phyloP scores from a whole-genome alignment of 164 flowering plant genomes.

The Berberis vulgaris region DNA sequence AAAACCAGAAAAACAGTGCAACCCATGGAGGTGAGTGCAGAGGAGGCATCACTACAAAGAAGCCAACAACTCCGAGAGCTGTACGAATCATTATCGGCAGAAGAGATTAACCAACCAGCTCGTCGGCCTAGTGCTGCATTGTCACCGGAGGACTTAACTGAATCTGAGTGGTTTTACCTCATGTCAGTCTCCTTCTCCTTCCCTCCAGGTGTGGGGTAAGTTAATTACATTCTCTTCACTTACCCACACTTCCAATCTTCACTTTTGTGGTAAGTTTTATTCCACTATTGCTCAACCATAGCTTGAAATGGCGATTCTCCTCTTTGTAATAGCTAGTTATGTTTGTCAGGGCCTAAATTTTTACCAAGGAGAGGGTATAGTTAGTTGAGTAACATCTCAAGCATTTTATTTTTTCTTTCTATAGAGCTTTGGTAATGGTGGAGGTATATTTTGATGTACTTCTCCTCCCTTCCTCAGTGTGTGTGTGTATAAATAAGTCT shows the following conservation, averaged over 20 bases:
- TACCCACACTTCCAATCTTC: neutral
- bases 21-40: slow-evolving; percentile 78
- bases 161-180: slow-evolving; percentile 93
- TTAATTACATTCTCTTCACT: neutral
- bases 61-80: slow-evolving; percentile 91
- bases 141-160: slow-evolving; percentile 95
- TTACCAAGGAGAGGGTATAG: no score
- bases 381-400: no score
- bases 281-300: no score
- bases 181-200: slow-evolving; percentile 97
- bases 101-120: slow-evolving; percentile 59
- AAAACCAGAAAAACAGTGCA: slow-evolving; percentile 94
- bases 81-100: slow-evolving; percentile 70
- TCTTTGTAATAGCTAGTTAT: no score
- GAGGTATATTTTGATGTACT: no score
- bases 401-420: no score
- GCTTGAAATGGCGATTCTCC: no score
- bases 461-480: no score
- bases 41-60: slow-evolving; percentile 77
- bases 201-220: slow-evolving; percentile 78
- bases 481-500: no score
- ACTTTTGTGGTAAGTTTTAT: neutral
- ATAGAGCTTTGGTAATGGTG: no score
- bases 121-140: slow-evolving; percentile 73
- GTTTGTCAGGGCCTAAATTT: no score